Percentiles rank a stretch among this genome's conserved stretches.
Conservation (phyloP, 495 filamentous ascomycete genomes). For the Elaphomyces granulatus region DNA sequence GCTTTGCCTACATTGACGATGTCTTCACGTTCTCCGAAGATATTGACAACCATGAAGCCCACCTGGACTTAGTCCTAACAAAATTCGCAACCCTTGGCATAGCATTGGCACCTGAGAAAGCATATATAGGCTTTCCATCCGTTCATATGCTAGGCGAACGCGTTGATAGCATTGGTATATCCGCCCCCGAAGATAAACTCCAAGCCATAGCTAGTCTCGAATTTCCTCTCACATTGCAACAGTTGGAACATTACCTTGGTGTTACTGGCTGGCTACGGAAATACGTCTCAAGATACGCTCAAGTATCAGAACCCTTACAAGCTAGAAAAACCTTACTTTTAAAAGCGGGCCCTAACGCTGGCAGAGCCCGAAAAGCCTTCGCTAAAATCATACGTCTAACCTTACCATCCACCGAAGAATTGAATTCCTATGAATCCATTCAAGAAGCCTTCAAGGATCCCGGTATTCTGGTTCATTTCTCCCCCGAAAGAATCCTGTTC, state of each 20-base stretch:
- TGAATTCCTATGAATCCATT: neutral
- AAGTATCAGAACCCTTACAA: conserved; percentile 1
- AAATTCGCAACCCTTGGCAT: neutral
- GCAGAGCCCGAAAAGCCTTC: neutral
- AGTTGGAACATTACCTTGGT: conserved; percentile 5
- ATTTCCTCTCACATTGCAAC: neutral
- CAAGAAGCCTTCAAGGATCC: neutral
- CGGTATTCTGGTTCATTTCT: neutral
- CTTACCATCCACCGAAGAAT: neutral
- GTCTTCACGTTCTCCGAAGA: neutral
- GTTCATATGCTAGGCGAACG: neutral
- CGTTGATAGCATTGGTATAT: conserved; percentile 2
- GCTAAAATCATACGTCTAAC: neutral
- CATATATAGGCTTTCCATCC: conserved; percentile 5
- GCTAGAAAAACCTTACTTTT: conserved; percentile 1
- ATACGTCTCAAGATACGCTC: conserved; percentile 1
- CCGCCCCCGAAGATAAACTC: neutral
- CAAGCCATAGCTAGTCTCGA: conserved; percentile 1
- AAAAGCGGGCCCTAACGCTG: neutral
- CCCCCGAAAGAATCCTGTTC: neutral
- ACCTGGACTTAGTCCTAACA: neutral
- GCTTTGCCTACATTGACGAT: conserved; percentile 3
- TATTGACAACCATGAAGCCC: conserved; percentile 2
- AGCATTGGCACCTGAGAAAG: conserved; percentile 2
- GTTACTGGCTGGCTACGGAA: conserved; percentile 4